Conservation (phyloP, 2,329 filamentous ascomycete species). For the Hypomyces perniciosus region DNA sequence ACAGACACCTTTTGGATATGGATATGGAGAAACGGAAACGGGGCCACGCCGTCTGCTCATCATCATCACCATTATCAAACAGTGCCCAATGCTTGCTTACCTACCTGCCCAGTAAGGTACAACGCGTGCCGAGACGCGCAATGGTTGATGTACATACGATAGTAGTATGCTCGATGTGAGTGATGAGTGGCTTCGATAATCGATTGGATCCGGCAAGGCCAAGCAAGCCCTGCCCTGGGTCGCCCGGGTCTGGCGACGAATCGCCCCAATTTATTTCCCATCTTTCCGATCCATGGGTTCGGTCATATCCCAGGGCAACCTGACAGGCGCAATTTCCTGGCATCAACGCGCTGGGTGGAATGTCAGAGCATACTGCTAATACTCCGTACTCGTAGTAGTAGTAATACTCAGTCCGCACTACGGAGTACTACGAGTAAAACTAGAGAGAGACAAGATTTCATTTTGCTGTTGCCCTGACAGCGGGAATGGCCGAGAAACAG, state of each 20-base stretch:
- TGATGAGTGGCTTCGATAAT: not conserved
- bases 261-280: slow-evolving; percentile 8
- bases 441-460: too few relatives aligned
- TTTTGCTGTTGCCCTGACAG: too few relatives aligned
- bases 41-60: too few relatives aligned
- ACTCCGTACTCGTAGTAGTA: not conserved
- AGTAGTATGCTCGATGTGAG: too few relatives aligned
- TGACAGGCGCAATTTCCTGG: slow-evolving; percentile 4
- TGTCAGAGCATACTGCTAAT: not conserved
- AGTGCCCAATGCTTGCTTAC: too few relatives aligned
- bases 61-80: too few relatives aligned
- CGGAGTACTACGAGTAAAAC: not conserved
- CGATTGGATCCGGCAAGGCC: slow-evolving; percentile 3
- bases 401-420: not conserved
- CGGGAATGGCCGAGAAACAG: too few relatives aligned
- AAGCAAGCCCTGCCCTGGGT: not conserved
- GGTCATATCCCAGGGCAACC: slow-evolving; percentile 19
- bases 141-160: too few relatives aligned
- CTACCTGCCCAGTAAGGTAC: too few relatives aligned
- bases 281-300: slow-evolving; percentile 6
- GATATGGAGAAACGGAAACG: too few relatives aligned
- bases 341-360: slow-evolving; percentile 3
- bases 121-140: too few relatives aligned
- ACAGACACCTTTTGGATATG: too few relatives aligned
- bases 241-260: not conserved